Evolutionary conservation across 2,329 filamentous ascomycete species (phyloP).

Genomic region (Cercospora zeae-maydis): DNA sequence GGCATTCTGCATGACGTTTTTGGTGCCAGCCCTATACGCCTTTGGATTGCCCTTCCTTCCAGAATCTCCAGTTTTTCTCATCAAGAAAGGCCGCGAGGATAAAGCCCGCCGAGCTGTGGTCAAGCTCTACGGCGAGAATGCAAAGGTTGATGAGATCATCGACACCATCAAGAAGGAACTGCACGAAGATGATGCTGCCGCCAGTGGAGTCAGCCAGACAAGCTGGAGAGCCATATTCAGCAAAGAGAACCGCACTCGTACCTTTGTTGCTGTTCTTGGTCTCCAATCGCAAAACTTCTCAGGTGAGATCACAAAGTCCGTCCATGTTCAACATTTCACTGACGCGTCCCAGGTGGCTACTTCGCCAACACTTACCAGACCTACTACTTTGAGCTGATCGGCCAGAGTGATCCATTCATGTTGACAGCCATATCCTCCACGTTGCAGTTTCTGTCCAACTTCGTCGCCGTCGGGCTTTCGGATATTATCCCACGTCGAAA

Average conservation of each 20-base stretch:
- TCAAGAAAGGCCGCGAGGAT: slow-evolving; percentile 60
- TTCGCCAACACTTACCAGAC: slow-evolving; percentile 27
- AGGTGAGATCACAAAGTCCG: slow-evolving; percentile 4
- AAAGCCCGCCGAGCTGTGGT: slow-evolving; percentile 53
- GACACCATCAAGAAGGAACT: slow-evolving; percentile 24
- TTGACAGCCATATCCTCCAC: slow-evolving; percentile 28
- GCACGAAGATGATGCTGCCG: slow-evolving; percentile 23
- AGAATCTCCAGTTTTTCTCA: slow-evolving; percentile 83
- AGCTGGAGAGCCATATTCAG: slow-evolving; percentile 29
- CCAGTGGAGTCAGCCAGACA: slow-evolving; percentile 26
- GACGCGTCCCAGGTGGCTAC: slow-evolving; percentile 21
- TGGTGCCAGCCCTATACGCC: slow-evolving; percentile 26
- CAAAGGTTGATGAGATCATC: slow-evolving; percentile 22
- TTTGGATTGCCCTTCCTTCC: slow-evolving; percentile 55
- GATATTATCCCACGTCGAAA: slow-evolving; percentile 27
- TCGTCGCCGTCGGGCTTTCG: slow-evolving; percentile 23
- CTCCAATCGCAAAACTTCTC: slow-evolving; percentile 29
- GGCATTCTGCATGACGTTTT: slow-evolving; percentile 29
- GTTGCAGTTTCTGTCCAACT: slow-evolving; percentile 26
- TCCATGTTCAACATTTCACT: no score
- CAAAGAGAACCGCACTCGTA: slow-evolving; percentile 28
- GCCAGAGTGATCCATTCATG: slow-evolving; percentile 26
- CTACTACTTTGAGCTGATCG: slow-evolving; percentile 28
- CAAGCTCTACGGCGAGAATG: slow-evolving; percentile 23
- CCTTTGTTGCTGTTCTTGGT: slow-evolving; percentile 28